Percentiles rank a stretch among this genome's conserved stretches.
phyloP scores from a whole-genome alignment of 2,329 filamentous ascomycete genomes.

The Teratosphaeria nubilosa region DNA sequence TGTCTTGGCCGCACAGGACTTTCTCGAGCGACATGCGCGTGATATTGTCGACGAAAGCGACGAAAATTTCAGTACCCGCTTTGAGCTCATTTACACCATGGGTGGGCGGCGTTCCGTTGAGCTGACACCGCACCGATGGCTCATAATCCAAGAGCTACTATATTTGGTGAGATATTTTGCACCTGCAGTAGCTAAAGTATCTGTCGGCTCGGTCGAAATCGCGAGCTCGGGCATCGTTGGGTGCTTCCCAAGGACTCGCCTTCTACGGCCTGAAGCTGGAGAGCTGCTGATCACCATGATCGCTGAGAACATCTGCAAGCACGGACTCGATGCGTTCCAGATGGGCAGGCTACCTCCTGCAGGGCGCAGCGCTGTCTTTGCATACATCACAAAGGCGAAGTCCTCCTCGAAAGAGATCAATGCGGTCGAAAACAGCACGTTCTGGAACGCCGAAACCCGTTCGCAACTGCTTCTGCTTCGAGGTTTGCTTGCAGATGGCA shows the following conservation, averaged over 20 bases:
- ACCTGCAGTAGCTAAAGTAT: background rate
- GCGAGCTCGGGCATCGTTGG: background rate
- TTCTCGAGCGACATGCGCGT: conserved; percentile 40
- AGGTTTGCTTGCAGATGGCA: conserved; percentile 50
- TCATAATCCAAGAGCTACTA: conserved; percentile 27
- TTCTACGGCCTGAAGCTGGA: conserved; percentile 35
- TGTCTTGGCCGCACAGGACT: conserved; percentile 45
- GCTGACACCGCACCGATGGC: conserved; percentile 32
- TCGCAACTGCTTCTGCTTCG: conserved; percentile 46
- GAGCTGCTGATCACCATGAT: conserved; percentile 21
- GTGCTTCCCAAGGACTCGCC: conserved; percentile 46
- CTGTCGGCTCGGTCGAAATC: conserved; percentile 11
- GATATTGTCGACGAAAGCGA: conserved; percentile 57
- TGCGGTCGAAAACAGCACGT: conserved; percentile 6
- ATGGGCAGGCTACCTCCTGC: conserved; percentile 1
- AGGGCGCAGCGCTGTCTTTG: background rate
- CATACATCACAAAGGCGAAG: background rate
- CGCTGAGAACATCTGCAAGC: conserved; percentile 24
- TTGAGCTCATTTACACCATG: conserved; percentile 37
- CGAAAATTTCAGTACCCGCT: conserved; percentile 31
- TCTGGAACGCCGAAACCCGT: conserved; percentile 15
- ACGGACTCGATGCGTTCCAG: conserved; percentile 12
- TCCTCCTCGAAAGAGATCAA: conserved; percentile 3
- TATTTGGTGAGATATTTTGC: conserved; percentile 14
- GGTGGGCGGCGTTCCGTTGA: conserved; percentile 32